phyloP scores from a whole-genome alignment of 208 protist genomes.

The Acanthamoeba sp. region DNA sequence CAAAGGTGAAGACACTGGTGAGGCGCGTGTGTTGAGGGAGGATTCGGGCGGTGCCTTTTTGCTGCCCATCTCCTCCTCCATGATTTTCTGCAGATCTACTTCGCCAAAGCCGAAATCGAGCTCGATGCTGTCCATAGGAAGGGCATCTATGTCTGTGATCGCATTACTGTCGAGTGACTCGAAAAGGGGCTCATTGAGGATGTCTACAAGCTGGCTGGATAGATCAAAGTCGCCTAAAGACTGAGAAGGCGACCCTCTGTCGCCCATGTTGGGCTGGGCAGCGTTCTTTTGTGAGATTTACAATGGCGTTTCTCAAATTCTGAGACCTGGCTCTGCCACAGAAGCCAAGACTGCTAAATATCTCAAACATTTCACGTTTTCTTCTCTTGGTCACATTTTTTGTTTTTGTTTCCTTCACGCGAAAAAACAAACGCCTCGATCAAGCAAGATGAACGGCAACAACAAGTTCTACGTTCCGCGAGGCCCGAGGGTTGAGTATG shows the following conservation, averaged over 20 bases:
- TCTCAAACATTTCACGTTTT: too few relatives aligned
- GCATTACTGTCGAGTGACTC: neutral
- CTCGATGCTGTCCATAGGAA: neutral
- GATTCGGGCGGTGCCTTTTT: neutral
- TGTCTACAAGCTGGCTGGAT: neutral
- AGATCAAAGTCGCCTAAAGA: neutral
- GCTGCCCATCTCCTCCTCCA: neutral
- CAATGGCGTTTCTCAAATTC: too few relatives aligned
- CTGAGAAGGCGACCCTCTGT: neutral
- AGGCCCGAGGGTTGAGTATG: neutral
- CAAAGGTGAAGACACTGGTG: too few relatives aligned
- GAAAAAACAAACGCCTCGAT: neutral
- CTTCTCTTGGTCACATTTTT: neutral
- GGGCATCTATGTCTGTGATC: neutral
- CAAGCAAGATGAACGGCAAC: neutral
- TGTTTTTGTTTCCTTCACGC: neutral
- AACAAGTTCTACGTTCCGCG: slow-evolving; percentile 17
- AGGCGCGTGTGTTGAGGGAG: neutral
- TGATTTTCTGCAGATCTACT: slow-evolving; percentile 10
- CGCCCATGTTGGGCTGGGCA: neutral
- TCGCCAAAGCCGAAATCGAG: slow-evolving; percentile 6
- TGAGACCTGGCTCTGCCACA: too few relatives aligned
- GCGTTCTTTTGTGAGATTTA: neutral
- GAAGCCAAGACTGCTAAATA: too few relatives aligned
- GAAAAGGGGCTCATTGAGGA: neutral